phyloP scores from a whole-genome alignment of 306 rosid genomes.

The Inga laurina region DNA sequence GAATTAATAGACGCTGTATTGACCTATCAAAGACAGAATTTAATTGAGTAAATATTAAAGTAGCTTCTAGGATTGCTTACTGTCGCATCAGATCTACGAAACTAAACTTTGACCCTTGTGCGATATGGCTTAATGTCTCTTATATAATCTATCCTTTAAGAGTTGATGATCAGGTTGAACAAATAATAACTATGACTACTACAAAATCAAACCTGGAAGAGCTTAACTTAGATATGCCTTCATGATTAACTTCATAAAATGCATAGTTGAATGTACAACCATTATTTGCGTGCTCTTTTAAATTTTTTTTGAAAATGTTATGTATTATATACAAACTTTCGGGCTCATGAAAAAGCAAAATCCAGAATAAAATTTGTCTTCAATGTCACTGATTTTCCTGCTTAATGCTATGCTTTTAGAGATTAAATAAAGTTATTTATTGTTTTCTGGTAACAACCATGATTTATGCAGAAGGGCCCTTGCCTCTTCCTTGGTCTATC shows the following conservation, averaged over 20 bases:
- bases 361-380: conserved; percentile 10
- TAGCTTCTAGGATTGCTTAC: not conserved
- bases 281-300: not conserved
- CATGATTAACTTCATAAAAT: not conserved
- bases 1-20: not conserved
- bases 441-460: conserved; percentile 46
- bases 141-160: not conserved
- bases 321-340: not conserved
- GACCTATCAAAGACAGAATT: not conserved
- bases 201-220: not conserved
- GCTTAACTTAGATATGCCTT: conserved; percentile 6
- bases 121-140: not conserved
- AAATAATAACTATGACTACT: not conserved
- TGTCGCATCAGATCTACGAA: not conserved
- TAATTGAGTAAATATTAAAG: not conserved
- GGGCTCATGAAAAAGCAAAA: not conserved
- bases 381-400: conserved; percentile 23
- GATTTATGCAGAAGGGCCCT: conserved; percentile 70
- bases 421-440: conserved; percentile 28
- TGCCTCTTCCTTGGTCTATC: conserved; percentile 99
- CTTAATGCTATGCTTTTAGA: conserved; percentile 19
- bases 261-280: conserved; percentile 1
- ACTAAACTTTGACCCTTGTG: not conserved
- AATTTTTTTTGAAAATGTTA: not conserved
- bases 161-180: not conserved